Percentiles rank a stretch among this genome's conserved stretches.
These are phyloP conservation scores for Allomyces javanicus DNA, from an alignment of 192 early-diverging fungal species.

Conservation along the genomic window DNA sequence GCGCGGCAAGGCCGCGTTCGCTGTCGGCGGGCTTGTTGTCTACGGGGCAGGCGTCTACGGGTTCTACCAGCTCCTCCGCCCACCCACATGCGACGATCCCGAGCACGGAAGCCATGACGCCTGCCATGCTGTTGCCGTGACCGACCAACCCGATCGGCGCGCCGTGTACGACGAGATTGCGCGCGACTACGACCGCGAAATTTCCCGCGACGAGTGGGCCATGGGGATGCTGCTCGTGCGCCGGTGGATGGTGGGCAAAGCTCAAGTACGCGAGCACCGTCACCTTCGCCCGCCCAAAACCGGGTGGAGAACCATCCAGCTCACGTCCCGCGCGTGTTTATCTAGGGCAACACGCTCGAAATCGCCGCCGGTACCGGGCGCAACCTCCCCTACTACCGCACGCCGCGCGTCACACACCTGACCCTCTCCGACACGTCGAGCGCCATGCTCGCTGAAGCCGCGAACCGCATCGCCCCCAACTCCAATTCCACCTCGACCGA, in stretches of 20 bases:
- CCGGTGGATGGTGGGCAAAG: constrained; percentile 18
- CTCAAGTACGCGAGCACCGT: constrained; percentile 13
- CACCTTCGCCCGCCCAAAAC: neutral
- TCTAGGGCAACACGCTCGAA: constrained; percentile 34
- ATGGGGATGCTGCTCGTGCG: constrained; percentile 33
- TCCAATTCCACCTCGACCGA: constrained; percentile 3
- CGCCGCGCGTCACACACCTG: constrained; percentile 16
- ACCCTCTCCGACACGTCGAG: constrained; percentile 28
- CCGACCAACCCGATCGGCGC: constrained; percentile 6
- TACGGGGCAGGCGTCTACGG: too few relatives aligned
- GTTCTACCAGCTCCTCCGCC: too few relatives aligned
- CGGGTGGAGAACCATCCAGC: neutral
- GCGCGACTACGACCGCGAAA: constrained; percentile 27
- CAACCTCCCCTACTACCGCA: constrained; percentile 31
- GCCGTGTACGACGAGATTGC: constrained; percentile 28
- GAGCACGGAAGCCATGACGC: too few relatives aligned
- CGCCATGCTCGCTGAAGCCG: constrained; percentile 30
- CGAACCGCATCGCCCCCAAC: constrained; percentile 2
- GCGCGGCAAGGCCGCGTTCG: too few relatives aligned
- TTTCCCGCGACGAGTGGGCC: constrained; percentile 35
- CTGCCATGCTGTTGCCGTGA: neutral
- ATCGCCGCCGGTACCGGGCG: constrained; percentile 41
- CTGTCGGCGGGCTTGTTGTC: too few relatives aligned
- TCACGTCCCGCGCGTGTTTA: neutral
- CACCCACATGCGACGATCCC: too few relatives aligned